Evolutionary conservation across 192 early-diverging fungal species (phyloP), one percentile per base, ranked within the genome.

Genomic region (Coemansia sp.): DNA sequence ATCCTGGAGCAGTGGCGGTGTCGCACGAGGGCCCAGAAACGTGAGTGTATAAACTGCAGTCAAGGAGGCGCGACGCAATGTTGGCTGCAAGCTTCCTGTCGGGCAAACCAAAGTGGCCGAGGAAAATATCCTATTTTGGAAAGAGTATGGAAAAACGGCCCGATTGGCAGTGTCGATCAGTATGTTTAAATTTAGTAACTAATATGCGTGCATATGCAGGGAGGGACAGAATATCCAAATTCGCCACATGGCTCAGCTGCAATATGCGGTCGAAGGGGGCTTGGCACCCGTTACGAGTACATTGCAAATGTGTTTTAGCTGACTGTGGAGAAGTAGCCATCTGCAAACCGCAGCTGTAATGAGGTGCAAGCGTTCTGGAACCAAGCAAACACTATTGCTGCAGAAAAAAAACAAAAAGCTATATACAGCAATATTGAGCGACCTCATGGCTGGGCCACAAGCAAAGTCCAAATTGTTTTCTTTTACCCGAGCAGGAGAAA

Each of bases 21-120:
- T 52, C 64, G 6, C 29, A 15, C 41, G 68, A 71, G 53, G 69
- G 69, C 19, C 78, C 73, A 25, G 78, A 81, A 22, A 82, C 79
- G 40, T 82, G 79, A 17, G 58, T 74, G 71, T 82, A 82, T 25
- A 82, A 71, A 58, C 79, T 73, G 59, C 74, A 77, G 62, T 82
- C 74, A 15, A 76, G 71, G 40, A 82, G 70, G 23, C 75, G 70
- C 36, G 74, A 74, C 17, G 75, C 75, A 32, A 82, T 68, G 36
- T 76, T 76, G 63, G 57, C 42, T 8, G 79, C 79, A 2, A 82
- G 70, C 58, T 60, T 82, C 49, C 79, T 54, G 63, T 82, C 79
- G 1, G 74, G 79, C 19, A 82, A 65, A 17, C 72, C 75, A 58
- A 81, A 81, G 63, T 81, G 79, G 36, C 65, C 64, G 49, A 69